phyloP scores from a whole-genome alignment of 257 asterid species.

The Thymus mandschuricus region DNA sequence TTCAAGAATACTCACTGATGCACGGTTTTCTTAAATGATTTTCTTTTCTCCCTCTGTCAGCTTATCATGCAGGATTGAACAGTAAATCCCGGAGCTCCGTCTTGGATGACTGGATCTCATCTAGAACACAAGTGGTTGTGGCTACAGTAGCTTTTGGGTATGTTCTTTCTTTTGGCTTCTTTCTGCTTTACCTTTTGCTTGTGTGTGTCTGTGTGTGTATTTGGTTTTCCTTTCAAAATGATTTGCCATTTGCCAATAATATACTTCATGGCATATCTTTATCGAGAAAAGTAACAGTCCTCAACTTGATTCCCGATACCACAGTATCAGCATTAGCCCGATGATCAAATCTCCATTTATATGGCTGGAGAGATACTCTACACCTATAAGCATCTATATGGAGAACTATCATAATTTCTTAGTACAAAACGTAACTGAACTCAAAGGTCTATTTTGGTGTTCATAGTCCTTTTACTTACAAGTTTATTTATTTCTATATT shows the following conservation, averaged over 20 bases:
- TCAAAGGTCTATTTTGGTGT: no score
- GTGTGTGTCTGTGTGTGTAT: not conserved
- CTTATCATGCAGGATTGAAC: conserved; percentile 96
- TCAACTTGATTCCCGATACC: conserved; percentile 8
- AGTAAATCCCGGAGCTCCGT: conserved; percentile 79
- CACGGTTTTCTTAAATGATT: conserved; percentile 30
- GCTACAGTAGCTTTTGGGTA: conserved; percentile 99
- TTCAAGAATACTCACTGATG: conserved; percentile 18
- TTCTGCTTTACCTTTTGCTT: not conserved
- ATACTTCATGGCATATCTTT: conserved; percentile 10
- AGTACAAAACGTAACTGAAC: no score
- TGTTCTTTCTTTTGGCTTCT: conserved; percentile 27
- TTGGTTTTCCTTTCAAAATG: conserved; percentile 10
- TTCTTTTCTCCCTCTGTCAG: conserved; percentile 44
- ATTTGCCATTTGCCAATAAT: conserved; percentile 11
- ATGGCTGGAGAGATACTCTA: no score
- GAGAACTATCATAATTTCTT: no score
- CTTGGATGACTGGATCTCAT: conserved; percentile 89
- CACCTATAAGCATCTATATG: no score
- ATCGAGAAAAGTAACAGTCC: conserved; percentile 4
- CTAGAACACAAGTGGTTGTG: conserved; percentile 87
- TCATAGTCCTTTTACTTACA: no score
- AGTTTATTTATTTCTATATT: no score
- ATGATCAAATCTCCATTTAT: no score
- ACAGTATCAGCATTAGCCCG: no score